Conservation (phyloP, 176 grass and related monocot species). For the Carex kokanica region DNA sequence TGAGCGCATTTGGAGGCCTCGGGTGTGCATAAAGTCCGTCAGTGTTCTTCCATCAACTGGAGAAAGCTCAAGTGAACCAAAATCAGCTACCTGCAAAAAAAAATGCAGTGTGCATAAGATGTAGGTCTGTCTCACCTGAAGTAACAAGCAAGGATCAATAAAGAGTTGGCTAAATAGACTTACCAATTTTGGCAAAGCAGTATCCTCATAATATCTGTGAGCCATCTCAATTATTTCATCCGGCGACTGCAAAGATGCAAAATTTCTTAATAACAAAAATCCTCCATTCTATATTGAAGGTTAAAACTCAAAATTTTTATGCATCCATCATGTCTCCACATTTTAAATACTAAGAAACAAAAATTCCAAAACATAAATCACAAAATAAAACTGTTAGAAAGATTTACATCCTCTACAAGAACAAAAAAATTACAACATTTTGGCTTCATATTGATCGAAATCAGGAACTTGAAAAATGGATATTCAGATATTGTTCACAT, state of each 20-base stretch:
- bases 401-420: background rate
- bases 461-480: background rate
- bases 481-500: background rate
- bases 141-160: background rate
- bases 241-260: constrained; percentile 52
- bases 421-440: background rate
- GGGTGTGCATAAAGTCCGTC: constrained; percentile 99
- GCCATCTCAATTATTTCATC: constrained; percentile 95
- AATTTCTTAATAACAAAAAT: constrained; percentile 1
- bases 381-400: background rate
- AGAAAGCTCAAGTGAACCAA: constrained; percentile 96
- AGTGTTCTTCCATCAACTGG: constrained; percentile 98
- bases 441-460: background rate
- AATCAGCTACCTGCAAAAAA: constrained; percentile 76
- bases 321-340: background rate
- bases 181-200: constrained; percentile 93
- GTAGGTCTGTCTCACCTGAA: background rate
- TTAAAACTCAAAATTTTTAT: background rate
- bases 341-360: background rate
- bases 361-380: background rate
- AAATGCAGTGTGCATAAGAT: constrained; percentile 11
- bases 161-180: background rate
- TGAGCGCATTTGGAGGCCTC: constrained; percentile 93
- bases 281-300: too few species aligned
- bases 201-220: constrained; percentile 89